A percentile compares a stretch with the other conserved stretches of the same genome.
Evolutionary conservation across 305 asterid genomes (phyloP).

Genomic region (Fraxinus platypoda): DNA sequence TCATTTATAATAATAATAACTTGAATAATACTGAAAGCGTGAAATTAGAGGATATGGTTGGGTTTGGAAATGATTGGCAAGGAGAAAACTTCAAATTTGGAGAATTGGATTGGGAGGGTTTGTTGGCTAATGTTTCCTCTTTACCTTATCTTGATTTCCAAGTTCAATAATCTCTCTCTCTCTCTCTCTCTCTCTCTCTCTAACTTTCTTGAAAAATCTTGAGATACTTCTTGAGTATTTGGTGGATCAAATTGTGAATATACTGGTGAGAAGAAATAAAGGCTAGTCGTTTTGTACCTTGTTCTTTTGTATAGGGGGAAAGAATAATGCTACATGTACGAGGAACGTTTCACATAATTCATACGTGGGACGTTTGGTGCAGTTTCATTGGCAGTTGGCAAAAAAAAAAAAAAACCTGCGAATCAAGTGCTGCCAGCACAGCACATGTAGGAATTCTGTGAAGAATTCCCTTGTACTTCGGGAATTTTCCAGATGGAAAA

Average conservation of each 20-base stretch:
- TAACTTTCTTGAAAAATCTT: neutral
- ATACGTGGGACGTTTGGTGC: neutral
- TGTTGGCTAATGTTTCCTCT: conserved; percentile 12
- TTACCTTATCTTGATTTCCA: conserved; percentile 9
- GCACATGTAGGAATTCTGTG: neutral
- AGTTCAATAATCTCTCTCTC: conserved; percentile 7
- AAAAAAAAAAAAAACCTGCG: too few relatives aligned
- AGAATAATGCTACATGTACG: neutral
- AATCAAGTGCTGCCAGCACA: neutral
- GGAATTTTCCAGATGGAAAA: neutral
- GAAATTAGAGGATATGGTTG: conserved; percentile 15
- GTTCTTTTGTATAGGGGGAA: neutral
- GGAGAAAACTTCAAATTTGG: conserved; percentile 16
- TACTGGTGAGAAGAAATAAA: neutral
- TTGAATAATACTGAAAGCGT: conserved; percentile 23
- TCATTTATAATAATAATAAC: neutral
- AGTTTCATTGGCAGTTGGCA: neutral
- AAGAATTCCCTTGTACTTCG: too few relatives aligned
- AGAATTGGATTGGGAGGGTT: conserved; percentile 22
- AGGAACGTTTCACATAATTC: neutral
- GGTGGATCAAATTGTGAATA: neutral
- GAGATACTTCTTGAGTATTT: neutral
- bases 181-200: neutral
- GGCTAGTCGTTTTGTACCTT: neutral
- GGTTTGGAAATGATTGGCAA: conserved; percentile 13